These are phyloP conservation scores for Corymbia citriodora DNA, from an alignment of 441 rosid genomes.

Conservation along the genomic window DNA sequence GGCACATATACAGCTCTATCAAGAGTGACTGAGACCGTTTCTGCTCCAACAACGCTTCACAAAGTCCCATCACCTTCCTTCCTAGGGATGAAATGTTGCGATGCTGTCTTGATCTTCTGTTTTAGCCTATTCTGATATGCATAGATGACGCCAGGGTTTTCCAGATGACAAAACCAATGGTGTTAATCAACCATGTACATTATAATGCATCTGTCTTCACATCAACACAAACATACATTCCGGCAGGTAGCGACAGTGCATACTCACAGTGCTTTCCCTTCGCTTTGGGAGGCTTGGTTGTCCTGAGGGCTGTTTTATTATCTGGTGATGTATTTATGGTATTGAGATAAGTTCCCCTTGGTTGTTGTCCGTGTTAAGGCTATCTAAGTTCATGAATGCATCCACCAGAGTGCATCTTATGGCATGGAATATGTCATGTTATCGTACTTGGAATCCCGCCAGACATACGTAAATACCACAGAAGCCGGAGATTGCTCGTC, in stretches of 20 bases:
- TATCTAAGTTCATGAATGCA: not conserved
- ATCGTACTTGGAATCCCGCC: not conserved
- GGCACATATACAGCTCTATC: constrained; percentile 1
- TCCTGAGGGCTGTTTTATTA: not conserved
- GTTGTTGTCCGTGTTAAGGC: not conserved
- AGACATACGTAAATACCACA: not conserved
- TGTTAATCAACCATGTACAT: not conserved
- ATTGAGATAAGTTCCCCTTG: not conserved
- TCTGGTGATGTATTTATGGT: not conserved
- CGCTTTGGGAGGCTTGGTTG: not conserved
- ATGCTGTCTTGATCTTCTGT: not conserved
- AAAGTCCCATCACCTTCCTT: not conserved
- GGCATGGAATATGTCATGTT: not conserved
- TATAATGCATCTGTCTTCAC: not conserved
- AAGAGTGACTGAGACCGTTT: not conserved
- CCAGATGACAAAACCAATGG: not conserved
- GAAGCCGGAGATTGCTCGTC: not conserved
- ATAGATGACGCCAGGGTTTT: not conserved
- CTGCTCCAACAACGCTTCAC: not conserved
- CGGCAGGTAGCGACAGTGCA: not conserved
- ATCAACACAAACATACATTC: not conserved
- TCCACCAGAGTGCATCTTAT: not conserved
- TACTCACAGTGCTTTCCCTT: not conserved
- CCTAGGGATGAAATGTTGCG: not conserved
- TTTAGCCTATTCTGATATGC: not conserved